phyloP scores from a whole-genome alignment of 495 filamentous ascomycete species.

The Penicillium fimorum region DNA sequence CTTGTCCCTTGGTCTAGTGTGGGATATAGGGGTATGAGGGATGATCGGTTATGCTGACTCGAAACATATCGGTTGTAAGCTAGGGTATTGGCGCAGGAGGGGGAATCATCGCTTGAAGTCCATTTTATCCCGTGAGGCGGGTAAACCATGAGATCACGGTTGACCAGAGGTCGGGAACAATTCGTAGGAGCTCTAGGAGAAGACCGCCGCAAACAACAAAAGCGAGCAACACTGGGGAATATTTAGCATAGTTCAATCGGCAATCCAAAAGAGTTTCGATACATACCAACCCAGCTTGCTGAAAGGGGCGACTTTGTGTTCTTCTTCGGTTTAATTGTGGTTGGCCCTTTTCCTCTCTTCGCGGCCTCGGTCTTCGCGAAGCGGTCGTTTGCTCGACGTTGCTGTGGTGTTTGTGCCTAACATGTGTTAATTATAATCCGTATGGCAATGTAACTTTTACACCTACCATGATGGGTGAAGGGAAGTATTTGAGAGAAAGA shows the following conservation, averaged over 20 bases:
- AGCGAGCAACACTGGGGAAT: constrained; percentile 20
- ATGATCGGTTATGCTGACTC: not conserved
- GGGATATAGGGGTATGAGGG: not conserved
- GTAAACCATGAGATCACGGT: constrained; percentile 29
- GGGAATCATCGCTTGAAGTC: not conserved
- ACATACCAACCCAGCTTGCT: constrained; percentile 80
- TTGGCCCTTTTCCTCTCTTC: constrained; percentile 79
- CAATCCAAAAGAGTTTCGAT: not conserved
- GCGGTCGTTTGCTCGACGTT: constrained; percentile 82
- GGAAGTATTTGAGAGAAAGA: not conserved
- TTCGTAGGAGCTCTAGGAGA: constrained; percentile 49
- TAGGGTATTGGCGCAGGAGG: constrained; percentile 4
- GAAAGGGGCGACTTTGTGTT: constrained; percentile 76
- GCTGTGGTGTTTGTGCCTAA: constrained; percentile 92
- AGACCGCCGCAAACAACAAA: constrained; percentile 28
- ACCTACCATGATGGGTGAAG: constrained; percentile 3
- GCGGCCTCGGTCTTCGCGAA: constrained; percentile 76
- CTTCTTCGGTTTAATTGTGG: constrained; percentile 62
- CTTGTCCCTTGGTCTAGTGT: not conserved
- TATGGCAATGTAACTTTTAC: not conserved
- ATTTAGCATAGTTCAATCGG: not conserved
- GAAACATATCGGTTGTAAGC: not conserved
- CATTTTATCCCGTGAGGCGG: constrained; percentile 21
- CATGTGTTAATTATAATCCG: constrained; percentile 1
- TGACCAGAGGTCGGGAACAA: constrained; percentile 60